Evolutionary conservation across 768 basidiomycete genomes (phyloP).

Genomic region (Boletus patriciae): DNA sequence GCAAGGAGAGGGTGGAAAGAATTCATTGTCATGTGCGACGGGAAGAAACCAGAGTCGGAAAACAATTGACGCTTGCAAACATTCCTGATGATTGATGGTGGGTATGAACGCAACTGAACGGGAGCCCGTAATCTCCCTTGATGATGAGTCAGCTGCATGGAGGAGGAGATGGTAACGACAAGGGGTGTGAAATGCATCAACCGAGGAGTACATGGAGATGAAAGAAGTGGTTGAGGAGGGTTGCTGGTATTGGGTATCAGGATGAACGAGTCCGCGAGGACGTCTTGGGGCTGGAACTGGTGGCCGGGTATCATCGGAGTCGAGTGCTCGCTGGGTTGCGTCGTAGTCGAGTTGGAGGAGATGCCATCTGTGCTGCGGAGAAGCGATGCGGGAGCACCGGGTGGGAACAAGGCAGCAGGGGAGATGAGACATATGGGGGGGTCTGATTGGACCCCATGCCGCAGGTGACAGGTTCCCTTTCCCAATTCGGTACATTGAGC

Average conservation of each 20-base stretch:
- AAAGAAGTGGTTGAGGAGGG: constrained; percentile 2
- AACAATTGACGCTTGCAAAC: not conserved
- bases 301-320: not conserved
- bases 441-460: constrained; percentile 7
- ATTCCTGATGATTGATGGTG: constrained; percentile 16
- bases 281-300: not conserved
- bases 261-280: constrained; percentile 2
- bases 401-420: constrained; percentile 18
- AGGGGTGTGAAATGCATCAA: constrained; percentile 13
- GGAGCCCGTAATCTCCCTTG: constrained; percentile 19
- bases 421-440: too few relatives aligned
- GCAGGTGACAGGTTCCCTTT: not conserved
- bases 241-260: not conserved
- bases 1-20: not conserved
- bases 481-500: not conserved
- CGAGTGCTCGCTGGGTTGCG: constrained; percentile 18
- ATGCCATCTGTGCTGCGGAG: constrained; percentile 25
- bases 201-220: constrained; percentile 28
- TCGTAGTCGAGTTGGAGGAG: not conserved
- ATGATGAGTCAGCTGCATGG: constrained; percentile 12
- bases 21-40: constrained; percentile 3
- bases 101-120: constrained; percentile 4
- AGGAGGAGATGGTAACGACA: not conserved
- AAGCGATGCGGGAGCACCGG: constrained; percentile 10
- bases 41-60: not conserved